Evolutionary conservation across 2,329 filamentous ascomycete genomes (phyloP).

Genomic region (Cryoendolithus antarcticus): DNA sequence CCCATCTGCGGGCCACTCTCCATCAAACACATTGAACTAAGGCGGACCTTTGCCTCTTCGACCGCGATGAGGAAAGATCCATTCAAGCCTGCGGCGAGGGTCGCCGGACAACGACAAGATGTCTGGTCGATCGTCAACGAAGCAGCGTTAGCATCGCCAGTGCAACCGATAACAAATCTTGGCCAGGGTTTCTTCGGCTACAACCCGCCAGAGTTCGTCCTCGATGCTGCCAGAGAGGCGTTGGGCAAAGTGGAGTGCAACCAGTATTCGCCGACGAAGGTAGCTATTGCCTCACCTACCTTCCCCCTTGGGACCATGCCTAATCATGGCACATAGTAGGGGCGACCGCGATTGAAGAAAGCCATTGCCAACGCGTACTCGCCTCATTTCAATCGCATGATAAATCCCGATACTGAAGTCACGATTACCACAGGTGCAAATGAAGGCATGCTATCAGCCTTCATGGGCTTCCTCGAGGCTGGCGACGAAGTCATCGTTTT

Average conservation of each 20-base stretch:
- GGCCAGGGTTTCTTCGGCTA: constrained; percentile 77
- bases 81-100: constrained; percentile 41
- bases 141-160: constrained; percentile 45
- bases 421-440: constrained; percentile 89
- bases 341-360: constrained; percentile 79
- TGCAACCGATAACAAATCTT: constrained; percentile 58
- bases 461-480: constrained; percentile 92
- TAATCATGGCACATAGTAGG: constrained; percentile 31
- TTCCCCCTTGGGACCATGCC: too few species aligned
- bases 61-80: constrained; percentile 3
- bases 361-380: constrained; percentile 89
- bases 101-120: constrained; percentile 45
- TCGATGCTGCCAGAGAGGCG: constrained; percentile 81
- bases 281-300: too few species aligned
- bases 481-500: constrained; percentile 97
- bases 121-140: constrained; percentile 58
- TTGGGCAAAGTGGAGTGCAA: constrained; percentile 92
- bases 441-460: constrained; percentile 89
- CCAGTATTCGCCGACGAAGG: constrained; percentile 93
- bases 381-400: constrained; percentile 66
- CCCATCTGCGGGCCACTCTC: too few species aligned
- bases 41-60: background rate
- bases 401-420: constrained; percentile 85
- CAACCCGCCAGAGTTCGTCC: constrained; percentile 81
- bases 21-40: too few species aligned